A percentile compares a stretch with the other conserved stretches of the same genome.
phyloP scores from a whole-genome alignment of 345 rosid genomes.

The Linum usitatissimum region DNA sequence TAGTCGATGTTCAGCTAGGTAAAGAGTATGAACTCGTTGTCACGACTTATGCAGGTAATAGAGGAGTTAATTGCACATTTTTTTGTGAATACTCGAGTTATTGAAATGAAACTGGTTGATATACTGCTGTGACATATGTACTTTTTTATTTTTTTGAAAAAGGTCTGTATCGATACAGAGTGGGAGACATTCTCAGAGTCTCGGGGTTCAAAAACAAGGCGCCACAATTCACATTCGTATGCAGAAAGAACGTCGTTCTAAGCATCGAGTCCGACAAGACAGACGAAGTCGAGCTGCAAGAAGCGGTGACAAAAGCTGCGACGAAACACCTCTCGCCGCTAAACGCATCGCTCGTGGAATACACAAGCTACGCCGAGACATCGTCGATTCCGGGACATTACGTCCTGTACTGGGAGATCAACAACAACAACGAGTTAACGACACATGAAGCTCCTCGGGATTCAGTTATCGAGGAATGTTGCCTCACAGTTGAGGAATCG shows the following conservation, averaged over 20 bases:
- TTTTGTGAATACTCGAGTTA: not conserved
- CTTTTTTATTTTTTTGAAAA: not conserved
- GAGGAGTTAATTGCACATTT: not conserved
- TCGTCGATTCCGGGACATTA: constrained; percentile 11
- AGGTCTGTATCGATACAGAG: constrained; percentile 18
- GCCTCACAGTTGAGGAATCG: constrained; percentile 9
- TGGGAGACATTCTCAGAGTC: constrained; percentile 17
- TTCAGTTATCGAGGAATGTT: constrained; percentile 14
- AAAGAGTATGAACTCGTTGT: constrained; percentile 14
- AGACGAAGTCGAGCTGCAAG: constrained; percentile 13
- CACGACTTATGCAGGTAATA: constrained; percentile 20
- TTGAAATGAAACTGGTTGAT: not conserved
- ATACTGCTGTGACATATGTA: too few species aligned
- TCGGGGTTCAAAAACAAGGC: constrained; percentile 18
- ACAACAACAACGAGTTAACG: not conserved
- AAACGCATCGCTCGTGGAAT: constrained; percentile 4
- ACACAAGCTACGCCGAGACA: constrained; percentile 23
- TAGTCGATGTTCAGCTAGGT: constrained; percentile 6
- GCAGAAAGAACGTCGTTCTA: constrained; percentile 10
- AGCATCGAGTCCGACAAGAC: constrained; percentile 14
- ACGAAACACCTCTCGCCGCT: constrained; percentile 7
- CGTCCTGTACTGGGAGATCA: constrained; percentile 15
- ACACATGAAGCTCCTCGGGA: not conserved
- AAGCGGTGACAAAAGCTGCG: constrained; percentile 10
- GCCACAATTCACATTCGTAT: constrained; percentile 15